These are phyloP conservation scores for Nepenthes mirabilis DNA, from an alignment of 148 eudicot genomes.

Conservation along the genomic window DNA sequence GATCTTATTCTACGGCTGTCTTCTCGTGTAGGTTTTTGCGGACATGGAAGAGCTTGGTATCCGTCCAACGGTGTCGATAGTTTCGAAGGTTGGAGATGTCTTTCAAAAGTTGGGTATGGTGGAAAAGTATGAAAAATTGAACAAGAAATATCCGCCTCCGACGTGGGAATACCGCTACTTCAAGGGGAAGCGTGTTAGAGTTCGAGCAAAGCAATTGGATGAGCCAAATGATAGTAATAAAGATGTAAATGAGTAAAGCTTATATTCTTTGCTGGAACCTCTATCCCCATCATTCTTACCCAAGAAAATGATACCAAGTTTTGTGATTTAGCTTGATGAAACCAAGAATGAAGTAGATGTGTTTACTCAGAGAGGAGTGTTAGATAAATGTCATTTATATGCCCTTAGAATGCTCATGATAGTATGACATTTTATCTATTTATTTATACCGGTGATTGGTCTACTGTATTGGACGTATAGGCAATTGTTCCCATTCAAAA, in stretches of 20 bases:
- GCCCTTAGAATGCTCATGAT: too few species aligned
- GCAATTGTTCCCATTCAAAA: too few species aligned
- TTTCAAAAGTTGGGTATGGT: conserved; percentile 69
- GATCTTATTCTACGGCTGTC: background rate
- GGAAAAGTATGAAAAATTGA: conserved; percentile 64
- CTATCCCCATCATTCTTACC: background rate
- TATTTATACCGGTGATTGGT: too few species aligned
- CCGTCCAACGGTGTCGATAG: conserved; percentile 51
- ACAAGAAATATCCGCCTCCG: conserved; percentile 74
- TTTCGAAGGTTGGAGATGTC: conserved; percentile 63
- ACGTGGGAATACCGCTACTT: conserved; percentile 73
- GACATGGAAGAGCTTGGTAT: conserved; percentile 95
- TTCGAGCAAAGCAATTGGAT: conserved; percentile 30
- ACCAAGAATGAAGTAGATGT: too few species aligned
- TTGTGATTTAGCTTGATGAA: too few species aligned
- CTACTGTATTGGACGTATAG: too few species aligned
- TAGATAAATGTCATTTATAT: too few species aligned
- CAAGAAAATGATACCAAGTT: background rate
- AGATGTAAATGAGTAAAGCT: conserved; percentile 8
- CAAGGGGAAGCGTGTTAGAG: conserved; percentile 70
- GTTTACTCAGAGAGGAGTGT: too few species aligned
- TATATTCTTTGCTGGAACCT: background rate
- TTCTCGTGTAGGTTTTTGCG: conserved; percentile 44
- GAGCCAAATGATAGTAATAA: conserved; percentile 11
- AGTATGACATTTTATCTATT: too few species aligned